Evolutionary conservation across 768 basidiomycete species (phyloP).

Genomic region (Albatrellus ellisii): DNA sequence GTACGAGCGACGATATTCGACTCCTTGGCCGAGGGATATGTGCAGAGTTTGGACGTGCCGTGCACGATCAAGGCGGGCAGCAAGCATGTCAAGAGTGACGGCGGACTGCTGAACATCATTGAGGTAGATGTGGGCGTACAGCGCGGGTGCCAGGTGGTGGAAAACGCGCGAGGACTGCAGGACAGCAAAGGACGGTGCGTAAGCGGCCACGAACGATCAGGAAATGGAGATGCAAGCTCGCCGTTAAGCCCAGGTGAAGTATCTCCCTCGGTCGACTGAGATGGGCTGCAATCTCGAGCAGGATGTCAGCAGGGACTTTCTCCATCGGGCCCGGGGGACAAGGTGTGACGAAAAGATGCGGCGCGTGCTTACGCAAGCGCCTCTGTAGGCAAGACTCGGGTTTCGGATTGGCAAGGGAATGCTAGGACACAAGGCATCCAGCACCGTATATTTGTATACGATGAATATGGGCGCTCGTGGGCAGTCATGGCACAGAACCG

Average conservation of each 20-base stretch:
- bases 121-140: slow-evolving; percentile 48
- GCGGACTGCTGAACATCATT: slow-evolving; percentile 43
- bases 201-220: neutral
- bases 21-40: slow-evolving; percentile 25
- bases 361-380: too few relatives aligned
- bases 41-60: slow-evolving; percentile 53
- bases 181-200: neutral
- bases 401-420: too few relatives aligned
- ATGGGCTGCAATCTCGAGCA: slow-evolving; percentile 50
- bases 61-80: slow-evolving; percentile 37
- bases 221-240: slow-evolving; percentile 21
- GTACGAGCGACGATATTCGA: slow-evolving; percentile 5
- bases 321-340: slow-evolving; percentile 7
- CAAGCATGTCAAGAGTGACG: slow-evolving; percentile 55
- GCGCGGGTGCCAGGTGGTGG: slow-evolving; percentile 34
- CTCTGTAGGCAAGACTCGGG: too few relatives aligned
- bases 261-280: slow-evolving; percentile 41
- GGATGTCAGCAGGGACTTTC: slow-evolving; percentile 40
- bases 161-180: slow-evolving; percentile 43
- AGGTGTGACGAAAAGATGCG: too few relatives aligned
- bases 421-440: too few relatives aligned
- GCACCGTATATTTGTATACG: too few relatives aligned
- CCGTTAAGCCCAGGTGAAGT: slow-evolving; percentile 46
- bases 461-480: too few relatives aligned
- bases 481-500: too few relatives aligned